These are phyloP conservation scores for Aspergillus ruber DNA, from an alignment of 2,329 filamentous ascomycete genomes.

Conservation along the genomic window DNA sequence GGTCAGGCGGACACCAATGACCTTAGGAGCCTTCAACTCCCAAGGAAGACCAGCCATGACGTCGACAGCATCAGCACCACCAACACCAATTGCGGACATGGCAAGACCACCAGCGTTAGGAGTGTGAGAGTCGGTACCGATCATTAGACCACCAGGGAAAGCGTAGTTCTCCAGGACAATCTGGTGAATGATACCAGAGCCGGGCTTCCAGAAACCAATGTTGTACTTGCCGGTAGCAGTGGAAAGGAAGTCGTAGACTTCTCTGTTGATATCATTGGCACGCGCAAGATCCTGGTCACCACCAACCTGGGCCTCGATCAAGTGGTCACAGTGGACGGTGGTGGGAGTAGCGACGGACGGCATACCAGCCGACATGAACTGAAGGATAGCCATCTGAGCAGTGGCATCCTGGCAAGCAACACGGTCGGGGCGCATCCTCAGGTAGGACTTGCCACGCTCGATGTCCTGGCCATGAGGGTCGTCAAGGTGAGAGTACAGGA, in stretches of 20 bases:
- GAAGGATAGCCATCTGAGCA: conserved; percentile 97
- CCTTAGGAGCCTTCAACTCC: conserved; percentile 96
- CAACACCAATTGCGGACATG: conserved; percentile 91
- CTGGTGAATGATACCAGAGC: conserved; percentile 99
- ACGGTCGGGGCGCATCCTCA: conserved; percentile 93
- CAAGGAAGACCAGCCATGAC: conserved; percentile 96
- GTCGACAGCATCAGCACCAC: conserved; percentile 96
- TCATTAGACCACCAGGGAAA: conserved; percentile 96
- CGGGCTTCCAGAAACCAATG: conserved; percentile 99
- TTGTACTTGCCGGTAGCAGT: conserved; percentile 97
- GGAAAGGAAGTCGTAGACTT: conserved; percentile 96
- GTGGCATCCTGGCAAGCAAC: conserved; percentile 99
- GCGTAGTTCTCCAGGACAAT: conserved; percentile 98
- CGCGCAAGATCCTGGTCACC: conserved; percentile 88
- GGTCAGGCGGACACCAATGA: conserved; percentile 93
- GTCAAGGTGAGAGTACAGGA: conserved; percentile 97
- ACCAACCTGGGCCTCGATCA: conserved; percentile 96
- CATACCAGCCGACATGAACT: conserved; percentile 99
- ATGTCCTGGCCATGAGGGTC: conserved; percentile 95
- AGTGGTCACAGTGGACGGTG: conserved; percentile 97
- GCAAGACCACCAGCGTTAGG: conserved; percentile 95
- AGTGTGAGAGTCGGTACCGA: conserved; percentile 96
- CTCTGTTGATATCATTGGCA: conserved; percentile 92
- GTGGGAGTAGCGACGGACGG: conserved; percentile 87
- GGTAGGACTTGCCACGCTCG: conserved; percentile 88